Percentiles rank a stretch among this genome's conserved stretches.
These are phyloP conservation scores for Neurospora tetrasperma DNA, from an alignment of 495 filamentous ascomycete species.

Conservation along the genomic window DNA sequence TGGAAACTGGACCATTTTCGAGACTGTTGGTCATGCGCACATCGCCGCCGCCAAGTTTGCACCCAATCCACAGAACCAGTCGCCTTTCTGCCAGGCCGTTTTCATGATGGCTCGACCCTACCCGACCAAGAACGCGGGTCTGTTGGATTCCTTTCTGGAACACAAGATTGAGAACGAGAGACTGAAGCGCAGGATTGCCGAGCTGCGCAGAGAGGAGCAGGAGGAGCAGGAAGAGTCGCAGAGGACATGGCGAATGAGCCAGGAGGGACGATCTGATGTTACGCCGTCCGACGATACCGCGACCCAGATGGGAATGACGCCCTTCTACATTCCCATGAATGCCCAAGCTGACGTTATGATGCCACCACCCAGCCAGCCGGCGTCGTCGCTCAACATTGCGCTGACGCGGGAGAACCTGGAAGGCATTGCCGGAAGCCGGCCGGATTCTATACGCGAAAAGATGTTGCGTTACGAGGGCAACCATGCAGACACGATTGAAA, in stretches of 20 bases:
- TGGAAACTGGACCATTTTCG: conserved; percentile 67
- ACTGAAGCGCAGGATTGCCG: conserved; percentile 69
- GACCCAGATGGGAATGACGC: conserved; percentile 5
- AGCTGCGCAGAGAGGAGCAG: conserved; percentile 76
- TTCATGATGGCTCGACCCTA: conserved; percentile 93
- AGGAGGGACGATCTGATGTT: conserved; percentile 45
- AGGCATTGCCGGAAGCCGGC: conserved; percentile 54
- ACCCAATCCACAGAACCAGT: conserved; percentile 51
- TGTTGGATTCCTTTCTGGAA: conserved; percentile 90
- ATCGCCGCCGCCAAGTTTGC: conserved; percentile 57
- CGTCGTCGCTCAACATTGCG: conserved; percentile 45
- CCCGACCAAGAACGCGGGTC: conserved; percentile 70
- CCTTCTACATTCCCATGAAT: conserved; percentile 13
- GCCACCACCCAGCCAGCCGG: conserved; percentile 60
- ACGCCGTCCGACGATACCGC: conserved; percentile 40
- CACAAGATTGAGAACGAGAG: conserved; percentile 97
- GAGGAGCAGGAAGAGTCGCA: conserved; percentile 55
- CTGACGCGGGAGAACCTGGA: conserved; percentile 73
- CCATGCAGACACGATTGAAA: conserved; percentile 83
- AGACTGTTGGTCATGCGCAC: conserved; percentile 87
- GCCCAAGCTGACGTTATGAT: conserved; percentile 35
- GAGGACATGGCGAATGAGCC: conserved; percentile 40
- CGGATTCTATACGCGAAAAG: conserved; percentile 67
- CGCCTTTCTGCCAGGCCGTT: conserved; percentile 72
- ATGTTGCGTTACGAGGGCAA: conserved; percentile 67